phyloP scores from a whole-genome alignment of 2,329 filamentous ascomycete genomes.

The Thermoascus crustaceus region DNA sequence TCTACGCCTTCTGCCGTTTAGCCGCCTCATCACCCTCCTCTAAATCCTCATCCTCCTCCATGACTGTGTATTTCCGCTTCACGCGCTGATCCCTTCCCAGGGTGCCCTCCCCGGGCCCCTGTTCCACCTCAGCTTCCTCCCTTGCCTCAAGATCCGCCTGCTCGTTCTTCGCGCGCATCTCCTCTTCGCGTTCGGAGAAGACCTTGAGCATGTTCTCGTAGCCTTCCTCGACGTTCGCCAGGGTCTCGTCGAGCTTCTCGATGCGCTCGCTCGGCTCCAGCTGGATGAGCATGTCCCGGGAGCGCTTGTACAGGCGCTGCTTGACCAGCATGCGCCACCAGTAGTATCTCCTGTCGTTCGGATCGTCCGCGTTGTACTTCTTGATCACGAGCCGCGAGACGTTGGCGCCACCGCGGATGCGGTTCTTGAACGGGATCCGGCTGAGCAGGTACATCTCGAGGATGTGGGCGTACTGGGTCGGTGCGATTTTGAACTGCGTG shows the following conservation, averaged over 20 bases:
- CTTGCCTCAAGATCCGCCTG: slow-evolving; percentile 16
- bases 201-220: slow-evolving; percentile 48
- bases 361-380: slow-evolving; percentile 40
- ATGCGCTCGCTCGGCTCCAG: slow-evolving; percentile 49
- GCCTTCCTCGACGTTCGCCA: slow-evolving; percentile 50
- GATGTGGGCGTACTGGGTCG: slow-evolving; percentile 54
- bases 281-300: slow-evolving; percentile 52
- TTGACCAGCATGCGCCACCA: slow-evolving; percentile 59
- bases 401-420: slow-evolving; percentile 42
- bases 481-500: slow-evolving; percentile 48
- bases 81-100: slow-evolving; percentile 13
- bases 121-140: slow-evolving; percentile 16
- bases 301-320: slow-evolving; percentile 53
- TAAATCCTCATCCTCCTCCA: slow-evolving; percentile 22
- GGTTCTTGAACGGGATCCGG: slow-evolving; percentile 43
- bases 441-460: slow-evolving; percentile 56
- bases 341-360: slow-evolving; percentile 53
- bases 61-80: slow-evolving; percentile 25
- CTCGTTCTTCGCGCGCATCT: slow-evolving; percentile 9
- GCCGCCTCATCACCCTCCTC: slow-evolving; percentile 14
- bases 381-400: slow-evolving; percentile 43
- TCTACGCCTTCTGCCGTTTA: slow-evolving; percentile 27
- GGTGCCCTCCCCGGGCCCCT: slow-evolving; percentile 8
- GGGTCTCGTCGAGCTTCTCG: slow-evolving; percentile 52
- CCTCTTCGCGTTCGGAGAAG: slow-evolving; percentile 27